Base-by-base conservation (phyloP, 2,329 filamentous ascomycete genomes). In the Myriangium duriaei region DNA sequence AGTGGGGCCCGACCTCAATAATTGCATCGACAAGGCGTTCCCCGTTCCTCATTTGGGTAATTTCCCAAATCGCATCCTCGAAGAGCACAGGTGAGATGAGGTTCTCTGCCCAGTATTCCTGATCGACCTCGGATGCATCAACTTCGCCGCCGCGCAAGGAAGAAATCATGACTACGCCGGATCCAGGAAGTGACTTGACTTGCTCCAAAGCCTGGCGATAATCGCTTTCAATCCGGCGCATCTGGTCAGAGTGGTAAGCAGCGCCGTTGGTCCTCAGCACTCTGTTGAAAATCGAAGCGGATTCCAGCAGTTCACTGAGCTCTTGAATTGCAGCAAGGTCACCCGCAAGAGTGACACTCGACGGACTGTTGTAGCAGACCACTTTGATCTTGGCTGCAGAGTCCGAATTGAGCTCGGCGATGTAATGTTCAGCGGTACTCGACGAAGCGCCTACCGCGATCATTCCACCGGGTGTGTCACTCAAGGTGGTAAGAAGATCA, bases 1-100 rank as follows among this genome's bases (percentile, higher is more conserved):
- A 58, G 42, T 68, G 65, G 1, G 65, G 62, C 0, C 66, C 65
- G 5, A 68, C 46, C 39, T 69, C 67, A 3, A 69, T 47, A n/a
- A 48, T 56, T 7, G 59, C 51, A 32, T 63, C 56, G 17, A 61
- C 13, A 10, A 35, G 16, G 11, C 12, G 17, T 15, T 26, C 10
- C n/a, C 17, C 21, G 21, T 26, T n/a, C 21, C n/a, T 26, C 21
- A 26, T n/a, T 12, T 43, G 30, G 0, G 21, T 7, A 7, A 26
- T 26, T n/a, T 26, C 21, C 21, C 21, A 26, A 7, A 68, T 30
- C 1, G 66, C 66, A 30, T 66, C 55, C 3, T 51, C 50, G 42
- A 71, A 69, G 1, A 62, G 45, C 0, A 69, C 65, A 1, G 65
- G 53, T 7, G 56, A 50, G 2, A 53, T 45, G 60, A 69, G 60